Conservation (phyloP, 768 basidiomycete species). For the Xerocomellus chrysenteron region DNA sequence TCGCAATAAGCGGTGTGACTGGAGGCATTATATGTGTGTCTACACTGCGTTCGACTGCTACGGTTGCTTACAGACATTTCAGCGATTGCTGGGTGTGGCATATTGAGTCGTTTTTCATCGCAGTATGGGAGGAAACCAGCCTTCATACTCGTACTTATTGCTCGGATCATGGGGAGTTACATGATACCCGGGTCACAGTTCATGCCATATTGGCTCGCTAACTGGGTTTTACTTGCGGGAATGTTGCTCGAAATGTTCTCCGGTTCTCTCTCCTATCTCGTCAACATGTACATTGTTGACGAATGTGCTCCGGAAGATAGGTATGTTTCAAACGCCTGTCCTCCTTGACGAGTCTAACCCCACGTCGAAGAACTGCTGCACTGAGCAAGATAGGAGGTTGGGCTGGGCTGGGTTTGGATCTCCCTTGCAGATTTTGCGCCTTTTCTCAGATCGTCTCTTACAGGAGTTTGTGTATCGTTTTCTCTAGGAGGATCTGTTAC, state of each 20-base stretch:
- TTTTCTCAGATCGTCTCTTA: not conserved
- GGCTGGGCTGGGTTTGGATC: constrained; percentile 25
- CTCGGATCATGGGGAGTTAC: constrained; percentile 9
- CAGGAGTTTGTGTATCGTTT: constrained; percentile 30
- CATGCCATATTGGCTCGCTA: constrained; percentile 12
- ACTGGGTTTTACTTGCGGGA: constrained; percentile 19
- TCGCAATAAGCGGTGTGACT: constrained; percentile 13
- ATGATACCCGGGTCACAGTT: constrained; percentile 19
- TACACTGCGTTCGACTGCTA: not conserved
- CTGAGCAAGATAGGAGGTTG: constrained; percentile 31
- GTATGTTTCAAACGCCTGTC: constrained; percentile 3
- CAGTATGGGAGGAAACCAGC: constrained; percentile 27
- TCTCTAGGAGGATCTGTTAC: constrained; percentile 32
- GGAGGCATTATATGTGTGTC: constrained; percentile 24
- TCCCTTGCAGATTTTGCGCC: not conserved
- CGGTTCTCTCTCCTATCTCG: constrained; percentile 17
- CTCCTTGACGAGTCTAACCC: constrained; percentile 2
- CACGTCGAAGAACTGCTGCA: constrained; percentile 20
- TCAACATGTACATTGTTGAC: constrained; percentile 32
- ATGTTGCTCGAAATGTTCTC: constrained; percentile 18
- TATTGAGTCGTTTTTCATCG: constrained; percentile 24
- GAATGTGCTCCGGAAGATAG: constrained; percentile 23
- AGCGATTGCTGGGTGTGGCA: constrained; percentile 27
- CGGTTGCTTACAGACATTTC: not conserved
- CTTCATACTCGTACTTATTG: constrained; percentile 11